Base-by-base conservation (phyloP, 1,284 basidiomycete species). In the Ganoderma boninense region DNA sequence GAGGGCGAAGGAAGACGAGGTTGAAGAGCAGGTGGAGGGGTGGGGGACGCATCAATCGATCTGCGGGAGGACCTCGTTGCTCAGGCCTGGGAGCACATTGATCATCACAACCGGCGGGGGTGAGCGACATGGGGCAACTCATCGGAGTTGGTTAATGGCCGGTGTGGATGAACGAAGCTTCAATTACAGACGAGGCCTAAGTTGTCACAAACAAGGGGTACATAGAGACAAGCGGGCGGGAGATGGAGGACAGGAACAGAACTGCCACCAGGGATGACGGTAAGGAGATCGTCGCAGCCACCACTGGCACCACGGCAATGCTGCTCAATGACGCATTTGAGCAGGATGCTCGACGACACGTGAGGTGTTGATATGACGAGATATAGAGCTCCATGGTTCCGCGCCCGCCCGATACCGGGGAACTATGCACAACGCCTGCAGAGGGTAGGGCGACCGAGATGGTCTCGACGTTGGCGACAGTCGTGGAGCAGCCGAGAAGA, bases 391-490 rank as follows among this genome's bases (percentile, higher is more conserved):
- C 97, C 97, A 79, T 95, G 91, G 83, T 99, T 99, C 76, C 97
- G 88, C 79, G 96, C 94, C 60, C 97, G 87, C 38, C 97, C 97
- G 78, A 99, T 99, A 56, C 89, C 82, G 14, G 95, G 94, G 78
- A 99, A 99, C 97, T 97, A 99, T n/a, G 89, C 88, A 65, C 97
- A 97, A 60, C 97, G 91, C 67, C 97, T 89, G 79, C 95, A 96
- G 77, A 99, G 99, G 1, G 97, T 99, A 0, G 97, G 98, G 1
- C 96, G 54, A 99, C 97, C 43, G 97, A 93, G 70, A 99, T 96
- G 7, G 97, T 99, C 87, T 99, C 98, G 71, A 99, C 97, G 80
- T 99, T 99, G 67, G 97, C 97, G 62, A 99, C 97, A 11, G 98
- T 99, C 2, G 96, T 95, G 0, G 97, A 97, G 83, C 96, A 98